Evolutionary conservation across 1,284 basidiomycete species (phyloP), one percentile per base, ranked within the genome.

Genomic region (Ustilago esculenta): DNA sequence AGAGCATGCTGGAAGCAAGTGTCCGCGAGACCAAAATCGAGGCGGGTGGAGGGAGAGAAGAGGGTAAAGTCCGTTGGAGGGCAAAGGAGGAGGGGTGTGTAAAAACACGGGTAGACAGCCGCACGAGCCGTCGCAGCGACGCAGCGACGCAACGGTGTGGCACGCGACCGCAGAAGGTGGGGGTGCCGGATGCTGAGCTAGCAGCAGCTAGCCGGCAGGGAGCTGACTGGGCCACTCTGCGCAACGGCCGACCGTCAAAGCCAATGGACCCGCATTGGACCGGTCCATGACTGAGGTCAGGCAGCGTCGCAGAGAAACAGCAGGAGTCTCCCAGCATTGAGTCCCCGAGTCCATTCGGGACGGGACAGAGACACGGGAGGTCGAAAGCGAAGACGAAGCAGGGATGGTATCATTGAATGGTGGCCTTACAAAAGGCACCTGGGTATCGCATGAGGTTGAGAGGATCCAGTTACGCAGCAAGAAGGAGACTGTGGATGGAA

Each of bases 401-500:
- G 36, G 44, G n/a, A n/a, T 65, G 61, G 61, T 65, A 65, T 65
- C 61, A 58, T 65, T 49, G 46, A 14, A 9, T 42, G 55, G 55
- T 25, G 24, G 49, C 21, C 60, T 44, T 8, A 33, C 41, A 21
- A 12, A 32, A 23, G 46, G 18, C 36, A 27, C 50, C 61, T 23
- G 50, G 61, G 61, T 58, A 65, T 65, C 55, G 61, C 55, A 58
- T 49, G 43, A 50, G 56, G 51, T 37, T 46, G 47, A 50, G 40
- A 57, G 48, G 37, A 44, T 58, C 50, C 61, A 58, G 55, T 24
- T 30, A 34, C 35, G 56, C 18, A 58, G 61, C 51, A 58, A 61
- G 51, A 41, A 42, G n/a, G 60, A 45, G 54, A 45, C 49, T 35
- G 43, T 50, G 12, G 20, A 34, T 56, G 42, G 49, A 40, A 40